phyloP scores from a whole-genome alignment of 2,329 filamentous ascomycete species.

The Gaeumannomyces sp. region DNA sequence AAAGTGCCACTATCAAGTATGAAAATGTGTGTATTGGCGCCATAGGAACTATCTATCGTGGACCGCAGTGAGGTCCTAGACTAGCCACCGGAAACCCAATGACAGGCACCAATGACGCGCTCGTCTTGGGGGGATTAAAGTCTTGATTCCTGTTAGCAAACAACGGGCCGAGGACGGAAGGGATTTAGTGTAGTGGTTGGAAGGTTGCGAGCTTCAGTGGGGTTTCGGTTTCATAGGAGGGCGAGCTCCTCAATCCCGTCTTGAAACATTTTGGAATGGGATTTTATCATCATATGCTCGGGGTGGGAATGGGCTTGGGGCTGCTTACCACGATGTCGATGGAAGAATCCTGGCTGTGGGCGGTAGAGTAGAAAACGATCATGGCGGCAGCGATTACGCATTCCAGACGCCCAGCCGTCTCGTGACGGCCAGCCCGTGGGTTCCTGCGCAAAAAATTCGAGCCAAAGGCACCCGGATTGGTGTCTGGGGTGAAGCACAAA shows the following conservation, averaged over 20 bases:
- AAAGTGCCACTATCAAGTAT: no score
- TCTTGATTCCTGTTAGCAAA: not conserved
- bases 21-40: no score
- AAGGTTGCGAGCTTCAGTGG: slow-evolving; percentile 9
- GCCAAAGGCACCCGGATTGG: no score
- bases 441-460: no score
- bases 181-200: no score
- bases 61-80: no score
- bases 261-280: slow-evolving; percentile 30
- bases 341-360: not conserved
- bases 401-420: not conserved
- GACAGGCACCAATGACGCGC: not conserved
- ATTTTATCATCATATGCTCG: slow-evolving; percentile 18
- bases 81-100: no score
- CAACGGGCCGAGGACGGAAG: not conserved
- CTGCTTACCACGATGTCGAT: not conserved
- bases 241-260: slow-evolving; percentile 29
- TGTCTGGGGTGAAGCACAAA: not conserved
- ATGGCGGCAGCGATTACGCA: no score
- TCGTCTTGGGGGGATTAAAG: no score
- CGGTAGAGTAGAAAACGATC: not conserved
- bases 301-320: not conserved
- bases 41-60: no score
- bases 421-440: no score
- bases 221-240: slow-evolving; percentile 25